phyloP scores from a whole-genome alignment of 192 early-diverging fungal species.

The Podochytrium sp. region DNA sequence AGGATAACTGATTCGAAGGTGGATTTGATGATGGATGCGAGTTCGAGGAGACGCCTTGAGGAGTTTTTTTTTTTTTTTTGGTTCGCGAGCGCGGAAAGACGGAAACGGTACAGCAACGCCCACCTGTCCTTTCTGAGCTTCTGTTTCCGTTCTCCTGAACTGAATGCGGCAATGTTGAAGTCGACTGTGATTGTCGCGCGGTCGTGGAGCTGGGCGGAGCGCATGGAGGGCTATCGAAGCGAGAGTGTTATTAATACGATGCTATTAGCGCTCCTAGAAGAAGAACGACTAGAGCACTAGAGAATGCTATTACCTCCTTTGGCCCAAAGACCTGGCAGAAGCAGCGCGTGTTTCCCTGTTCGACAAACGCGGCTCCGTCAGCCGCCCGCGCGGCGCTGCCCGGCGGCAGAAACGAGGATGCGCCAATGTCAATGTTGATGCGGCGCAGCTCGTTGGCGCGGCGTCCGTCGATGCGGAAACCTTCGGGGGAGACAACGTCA shows the following conservation, averaged over 20 bases:
- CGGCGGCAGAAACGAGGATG: slow-evolving; percentile 48
- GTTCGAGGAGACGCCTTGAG: slow-evolving; percentile 85
- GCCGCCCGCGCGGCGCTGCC: slow-evolving; percentile 89
- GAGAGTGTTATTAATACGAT: no score
- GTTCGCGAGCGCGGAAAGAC: background rate
- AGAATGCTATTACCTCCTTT: slow-evolving; percentile 62
- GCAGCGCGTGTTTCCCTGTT: slow-evolving; percentile 95
- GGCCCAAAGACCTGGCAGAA: slow-evolving; percentile 93
- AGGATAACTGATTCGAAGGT: slow-evolving; percentile 91
- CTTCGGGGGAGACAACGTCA: slow-evolving; percentile 40
- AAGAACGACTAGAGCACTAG: background rate
- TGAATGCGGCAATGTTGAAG: slow-evolving; percentile 90
- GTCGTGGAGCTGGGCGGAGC: background rate
- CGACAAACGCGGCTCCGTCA: slow-evolving; percentile 93
- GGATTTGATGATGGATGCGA: slow-evolving; percentile 81
- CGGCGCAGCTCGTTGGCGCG: slow-evolving; percentile 86
- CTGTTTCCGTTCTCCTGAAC: slow-evolving; percentile 83
- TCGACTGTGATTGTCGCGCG: slow-evolving; percentile 76
- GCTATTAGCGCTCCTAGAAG: no score
- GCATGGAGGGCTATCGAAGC: background rate
- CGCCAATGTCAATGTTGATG: slow-evolving; percentile 76
- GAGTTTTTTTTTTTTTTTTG: background rate
- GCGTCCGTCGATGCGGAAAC: slow-evolving; percentile 92
- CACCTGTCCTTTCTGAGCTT: slow-evolving; percentile 87
- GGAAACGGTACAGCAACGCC: background rate